These are phyloP conservation scores for Serendipita vermifera DNA, from an alignment of 768 basidiomycete genomes.

Conservation along the genomic window DNA sequence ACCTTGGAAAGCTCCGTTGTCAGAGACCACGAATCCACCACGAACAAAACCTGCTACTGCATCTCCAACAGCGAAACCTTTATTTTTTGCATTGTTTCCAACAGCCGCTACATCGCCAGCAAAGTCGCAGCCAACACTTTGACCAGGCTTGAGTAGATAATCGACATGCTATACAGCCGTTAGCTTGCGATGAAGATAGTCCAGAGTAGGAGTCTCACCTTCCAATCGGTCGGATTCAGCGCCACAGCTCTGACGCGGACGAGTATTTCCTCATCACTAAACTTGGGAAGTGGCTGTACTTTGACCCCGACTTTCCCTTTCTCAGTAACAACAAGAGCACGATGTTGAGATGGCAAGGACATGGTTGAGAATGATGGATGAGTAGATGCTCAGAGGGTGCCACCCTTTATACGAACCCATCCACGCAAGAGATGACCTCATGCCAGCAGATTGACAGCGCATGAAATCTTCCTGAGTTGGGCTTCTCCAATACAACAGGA, in stretches of 20 bases:
- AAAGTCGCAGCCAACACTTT: constrained; percentile 17
- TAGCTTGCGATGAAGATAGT: neutral
- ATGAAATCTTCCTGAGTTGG: no score
- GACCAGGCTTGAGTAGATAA: constrained; percentile 14
- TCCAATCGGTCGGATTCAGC: constrained; percentile 18
- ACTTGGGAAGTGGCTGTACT: constrained; percentile 10
- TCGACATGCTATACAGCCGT: constrained; percentile 13
- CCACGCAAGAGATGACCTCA: no score
- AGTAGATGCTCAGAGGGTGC: no score
- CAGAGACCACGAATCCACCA: constrained; percentile 12
- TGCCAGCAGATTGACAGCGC: no score
- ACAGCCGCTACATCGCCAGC: constrained; percentile 18
- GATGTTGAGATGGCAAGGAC: constrained; percentile 6
- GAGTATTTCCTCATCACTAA: constrained; percentile 7
- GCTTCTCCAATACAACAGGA: no score
- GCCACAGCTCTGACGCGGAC: constrained; percentile 12
- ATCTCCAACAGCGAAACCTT: constrained; percentile 17
- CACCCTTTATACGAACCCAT: no score
- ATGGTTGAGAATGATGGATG: no score
- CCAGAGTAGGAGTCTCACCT: constrained; percentile 2
- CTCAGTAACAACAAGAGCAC: constrained; percentile 9
- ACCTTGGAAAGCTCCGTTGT: constrained; percentile 19
- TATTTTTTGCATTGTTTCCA: constrained; percentile 14
- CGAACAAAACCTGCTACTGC: constrained; percentile 16
- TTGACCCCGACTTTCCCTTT: constrained; percentile 11